Base-by-base conservation (phyloP, 2,329 filamentous ascomycete species). In the Verticillium klebahnii region DNA sequence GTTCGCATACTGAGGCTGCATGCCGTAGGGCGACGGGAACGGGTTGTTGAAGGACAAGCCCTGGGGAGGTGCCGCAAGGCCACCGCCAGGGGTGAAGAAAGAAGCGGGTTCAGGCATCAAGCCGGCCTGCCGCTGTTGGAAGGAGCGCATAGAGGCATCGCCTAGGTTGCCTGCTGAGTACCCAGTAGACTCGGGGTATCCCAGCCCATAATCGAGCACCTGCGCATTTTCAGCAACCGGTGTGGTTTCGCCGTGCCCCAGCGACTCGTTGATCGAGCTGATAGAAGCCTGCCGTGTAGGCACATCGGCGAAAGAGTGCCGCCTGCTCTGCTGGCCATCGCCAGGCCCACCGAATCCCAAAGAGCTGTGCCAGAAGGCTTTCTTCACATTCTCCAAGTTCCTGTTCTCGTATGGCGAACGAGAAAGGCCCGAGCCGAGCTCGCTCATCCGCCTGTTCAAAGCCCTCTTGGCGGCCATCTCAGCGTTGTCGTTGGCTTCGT, bases 231-330 rank as follows among this genome's bases (percentile, higher is more conserved):
- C 45, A 25, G 45, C 45, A 5, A 52, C 45, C 55, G 81, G 77
- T 5, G 72, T 66, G 11, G 74, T 71, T 19, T 87, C 84, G 25
- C 85, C 75, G 11, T 78, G 69, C 4, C 78, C 72, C 45, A 77
- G 74, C 57, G 78, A 73, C 67, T 88, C 86, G 57, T 80, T 80
- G 59, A 86, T 76, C 32, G 86, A 88, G 67, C 84, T 83, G 65
- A 89, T 84, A 2, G 86, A 89, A 2, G 81, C 83, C 66, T 89
- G 86, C 15, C 87, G 81, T 31, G 85, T 87, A 32, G 84, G 86
- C 69, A 89, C 82, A 68, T 88, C 88, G 59, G 87, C 91, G 70
- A 95, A 92, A 1, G 91, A 94, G 73, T 94, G 91, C 32, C 91
- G 86, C 63, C 91, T 85, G 68, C 90, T 92, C 69, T 93, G 89